Evolutionary conservation across 176 grass and related monocot species (phyloP), one percentile per base, ranked within the genome.

Genomic region (Microstegium vimineum): DNA sequence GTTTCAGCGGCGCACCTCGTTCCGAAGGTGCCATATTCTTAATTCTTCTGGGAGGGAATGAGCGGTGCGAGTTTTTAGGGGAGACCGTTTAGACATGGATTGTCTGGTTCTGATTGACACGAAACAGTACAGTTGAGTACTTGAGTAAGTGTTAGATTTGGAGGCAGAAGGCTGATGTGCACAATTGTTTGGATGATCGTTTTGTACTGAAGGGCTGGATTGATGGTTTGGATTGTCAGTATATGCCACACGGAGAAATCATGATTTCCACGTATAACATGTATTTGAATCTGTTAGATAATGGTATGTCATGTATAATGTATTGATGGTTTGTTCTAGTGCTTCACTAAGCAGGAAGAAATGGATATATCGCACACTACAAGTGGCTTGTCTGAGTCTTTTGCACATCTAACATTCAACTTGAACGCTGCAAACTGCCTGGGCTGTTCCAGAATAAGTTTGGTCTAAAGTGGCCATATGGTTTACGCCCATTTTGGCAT

Each of bases 121-220:
- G n/a, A 63, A 78, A 22, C 59, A 32, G 52, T 77, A 11, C 6
- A 20, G 23, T 41, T 61, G 34, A 65, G 22, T 37, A 49, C 31
- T 33, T 33, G 26, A 47, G 15, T 62, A 36, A 74, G 42, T 17
- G 52, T 61, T 63, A 13, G 36, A 31, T 66, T 47, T 79, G 28
- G 66, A 27, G 13, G 51, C 8, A 9, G 51, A 3, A 52, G 52
- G 22, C 11, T 61, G 30, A 46, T 37, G 17, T 33, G 6, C 38
- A 77, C 51, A 54, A 56, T 71, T 25, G 38, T 22, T 79, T 73
- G 25, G 75, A 54, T 88, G 81, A 34, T 83, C 26, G 42, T 32
- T 79, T 28, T 28, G 10, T 17, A 30, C 17, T 28, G 56, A 27
- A 18, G 33, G 10, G 18, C 8, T 18, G 33, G 13, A 41, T 66